phyloP scores from a whole-genome alignment of 495 filamentous ascomycete genomes.

The Daldinia childiae region DNA sequence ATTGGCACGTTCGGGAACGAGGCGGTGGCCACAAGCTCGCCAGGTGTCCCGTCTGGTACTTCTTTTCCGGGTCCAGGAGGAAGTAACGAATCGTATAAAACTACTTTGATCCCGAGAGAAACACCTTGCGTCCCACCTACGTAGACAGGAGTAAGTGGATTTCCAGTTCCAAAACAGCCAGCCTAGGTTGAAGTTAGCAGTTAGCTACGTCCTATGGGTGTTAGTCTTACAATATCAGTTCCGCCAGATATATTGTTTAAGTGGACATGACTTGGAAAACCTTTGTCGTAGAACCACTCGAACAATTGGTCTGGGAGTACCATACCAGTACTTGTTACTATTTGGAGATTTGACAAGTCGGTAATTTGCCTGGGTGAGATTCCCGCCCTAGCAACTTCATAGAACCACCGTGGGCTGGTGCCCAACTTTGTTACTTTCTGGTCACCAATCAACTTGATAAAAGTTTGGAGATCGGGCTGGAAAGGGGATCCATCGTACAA shows the following conservation, averaged over 20 bases:
- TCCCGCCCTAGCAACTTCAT: constrained; percentile 69
- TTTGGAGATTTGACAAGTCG: constrained; percentile 66
- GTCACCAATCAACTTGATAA: constrained; percentile 66
- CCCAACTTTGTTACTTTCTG: constrained; percentile 71
- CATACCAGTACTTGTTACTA: constrained; percentile 79
- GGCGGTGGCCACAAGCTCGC: constrained; percentile 74
- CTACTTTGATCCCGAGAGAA: constrained; percentile 69
- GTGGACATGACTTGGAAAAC: constrained; percentile 70
- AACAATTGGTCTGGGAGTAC: constrained; percentile 76
- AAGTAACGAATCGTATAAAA: constrained; percentile 72
- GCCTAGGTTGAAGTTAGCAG: constrained; percentile 49
- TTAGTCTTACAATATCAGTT: constrained; percentile 69
- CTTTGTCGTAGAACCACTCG: constrained; percentile 85
- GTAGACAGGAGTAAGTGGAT: constrained; percentile 75
- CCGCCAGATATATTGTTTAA: constrained; percentile 80
- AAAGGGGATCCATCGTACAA: constrained; percentile 85
- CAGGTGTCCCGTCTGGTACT: constrained; percentile 69
- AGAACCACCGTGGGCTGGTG: constrained; percentile 76
- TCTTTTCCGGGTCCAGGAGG: constrained; percentile 61
- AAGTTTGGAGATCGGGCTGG: constrained; percentile 66
- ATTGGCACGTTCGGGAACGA: constrained; percentile 80
- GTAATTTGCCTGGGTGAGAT: constrained; percentile 67
- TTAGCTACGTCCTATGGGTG: constrained; percentile 1
- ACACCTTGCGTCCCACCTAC: constrained; percentile 74
- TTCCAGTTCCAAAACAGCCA: constrained; percentile 73